phyloP scores from a whole-genome alignment of 78 protist genomes.

The Blattamonas nauphoetae region DNA sequence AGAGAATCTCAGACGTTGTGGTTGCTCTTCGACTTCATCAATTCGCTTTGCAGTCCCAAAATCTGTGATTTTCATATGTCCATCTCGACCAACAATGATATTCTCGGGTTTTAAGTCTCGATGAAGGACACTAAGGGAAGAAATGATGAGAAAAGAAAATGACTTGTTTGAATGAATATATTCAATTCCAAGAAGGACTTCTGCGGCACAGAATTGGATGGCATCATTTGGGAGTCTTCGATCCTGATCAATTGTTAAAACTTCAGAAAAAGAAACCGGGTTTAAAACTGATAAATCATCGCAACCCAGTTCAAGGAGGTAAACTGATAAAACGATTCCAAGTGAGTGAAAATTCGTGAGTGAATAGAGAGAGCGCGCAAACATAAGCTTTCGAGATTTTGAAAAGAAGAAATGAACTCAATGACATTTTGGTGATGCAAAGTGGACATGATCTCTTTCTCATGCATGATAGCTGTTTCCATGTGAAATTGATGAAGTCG shows the following conservation, averaged over 20 bases:
- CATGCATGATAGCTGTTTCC: neutral
- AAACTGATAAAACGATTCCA: neutral
- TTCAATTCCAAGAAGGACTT: conserved; percentile 19
- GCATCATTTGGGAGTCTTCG: neutral
- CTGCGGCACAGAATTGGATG: conserved; percentile 3
- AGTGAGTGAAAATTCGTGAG: neutral
- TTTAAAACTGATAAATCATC: neutral
- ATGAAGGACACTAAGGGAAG: conserved; percentile 8
- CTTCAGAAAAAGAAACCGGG: neutral
- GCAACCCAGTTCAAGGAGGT: neutral
- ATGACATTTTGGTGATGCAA: conserved; percentile 19
- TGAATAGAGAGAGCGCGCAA: neutral
- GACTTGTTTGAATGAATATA: conserved; percentile 19
- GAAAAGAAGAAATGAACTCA: conserved; percentile 1
- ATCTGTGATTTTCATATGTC: conserved; percentile 22
- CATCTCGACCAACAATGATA: conserved; percentile 14
- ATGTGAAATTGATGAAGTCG: neutral
- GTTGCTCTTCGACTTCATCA: neutral
- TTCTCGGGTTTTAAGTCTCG: conserved; percentile 38
- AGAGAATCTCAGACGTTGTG: neutral
- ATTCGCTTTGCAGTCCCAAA: conserved; percentile 13
- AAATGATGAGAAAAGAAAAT: neutral
- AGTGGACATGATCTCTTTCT: conserved; percentile 10
- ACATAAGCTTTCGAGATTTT: neutral
- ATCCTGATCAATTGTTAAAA: neutral